Base-by-base conservation (phyloP, 208 protist genomes). In the Endotrypanum monterogeii region DNA sequence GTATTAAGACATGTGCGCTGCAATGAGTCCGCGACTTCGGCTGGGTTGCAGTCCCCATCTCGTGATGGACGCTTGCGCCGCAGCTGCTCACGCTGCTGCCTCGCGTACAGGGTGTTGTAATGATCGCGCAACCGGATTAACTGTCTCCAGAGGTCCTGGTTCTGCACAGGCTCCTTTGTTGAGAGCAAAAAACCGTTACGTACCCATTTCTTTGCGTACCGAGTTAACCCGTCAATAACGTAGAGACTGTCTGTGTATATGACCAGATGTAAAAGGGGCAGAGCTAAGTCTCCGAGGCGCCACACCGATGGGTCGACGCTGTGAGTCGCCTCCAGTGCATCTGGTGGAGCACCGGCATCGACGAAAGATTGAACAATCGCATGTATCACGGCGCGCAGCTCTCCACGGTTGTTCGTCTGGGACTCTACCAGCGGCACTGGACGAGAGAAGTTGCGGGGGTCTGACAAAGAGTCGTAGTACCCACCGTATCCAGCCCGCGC, bases 331-430 rank as follows among this genome's bases (percentile, higher is more conserved):
- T n/a, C 71, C 68, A 76, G 48, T 11, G 61, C 68, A 3, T 46
- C 25, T 23, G 37, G 50, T 3, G 72, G 58, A 1, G 30, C 63
- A n/a, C 76, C 77, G 16, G 74, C 82, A 48, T 91, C 80, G 8
- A 73, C 37, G 32, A 92, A 78, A 51, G 71, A 74, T 48, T 83
- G 84, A 28, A 83, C 76, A n/a, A 97, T 62, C n/a, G 82, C 85
- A 70, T 94, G 86, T 35, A 95, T 86, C n/a, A 93, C 82, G 0
- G 90, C 93, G 18, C 81, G 76, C 57, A 97, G 67, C 83, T 97
- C 90, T 23, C 80, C 93, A 16, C 93, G 79, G 74, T 97, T 94
- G 82, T 97, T 97, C 37, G 93, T 95, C 68, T 97, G 93, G 25
- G 75, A 35, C 79, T 95, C 89, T 4, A 76, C 44, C 37, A 41